Evolutionary conservation across 2,329 filamentous ascomycete genomes (phyloP).

Genomic region (Colletotrichum sp.): DNA sequence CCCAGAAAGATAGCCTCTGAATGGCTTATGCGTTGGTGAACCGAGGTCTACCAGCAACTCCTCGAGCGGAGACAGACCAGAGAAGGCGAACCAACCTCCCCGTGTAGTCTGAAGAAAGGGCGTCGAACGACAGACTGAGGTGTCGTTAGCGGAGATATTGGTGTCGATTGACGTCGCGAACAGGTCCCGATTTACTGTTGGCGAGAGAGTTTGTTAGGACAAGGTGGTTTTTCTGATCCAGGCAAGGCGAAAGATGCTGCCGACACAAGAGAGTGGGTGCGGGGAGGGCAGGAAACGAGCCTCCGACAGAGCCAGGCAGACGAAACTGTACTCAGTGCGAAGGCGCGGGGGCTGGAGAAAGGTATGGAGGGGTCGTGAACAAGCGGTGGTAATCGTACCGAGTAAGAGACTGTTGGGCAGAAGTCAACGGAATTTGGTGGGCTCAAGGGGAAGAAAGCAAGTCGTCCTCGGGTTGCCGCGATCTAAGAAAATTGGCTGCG

Average conservation of each 20-base stretch:
- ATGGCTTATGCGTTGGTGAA: constrained; percentile 5
- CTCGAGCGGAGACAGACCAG: constrained; percentile 30
- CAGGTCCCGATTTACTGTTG: background rate
- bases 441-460: background rate
- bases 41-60: constrained; percentile 15
- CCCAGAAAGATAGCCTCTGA: constrained; percentile 10
- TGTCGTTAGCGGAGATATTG: background rate
- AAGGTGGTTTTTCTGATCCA: background rate
- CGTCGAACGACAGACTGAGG: background rate
- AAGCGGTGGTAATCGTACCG: background rate
- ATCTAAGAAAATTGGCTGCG: constrained; percentile 16
- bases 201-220: background rate
- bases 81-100: constrained; percentile 40
- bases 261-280: background rate
- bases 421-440: background rate
- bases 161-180: background rate
- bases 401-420: background rate
- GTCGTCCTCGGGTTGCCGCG: constrained; percentile 13
- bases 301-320: constrained; percentile 1
- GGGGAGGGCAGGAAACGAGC: background rate
- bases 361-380: background rate
- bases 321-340: background rate
- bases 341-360: background rate
- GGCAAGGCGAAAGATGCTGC: background rate
- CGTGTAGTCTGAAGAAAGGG: constrained; percentile 26